These are phyloP conservation scores for Ogataea nitratoaversa DNA, from an alignment of 805 yeast species.

Conservation along the genomic window DNA sequence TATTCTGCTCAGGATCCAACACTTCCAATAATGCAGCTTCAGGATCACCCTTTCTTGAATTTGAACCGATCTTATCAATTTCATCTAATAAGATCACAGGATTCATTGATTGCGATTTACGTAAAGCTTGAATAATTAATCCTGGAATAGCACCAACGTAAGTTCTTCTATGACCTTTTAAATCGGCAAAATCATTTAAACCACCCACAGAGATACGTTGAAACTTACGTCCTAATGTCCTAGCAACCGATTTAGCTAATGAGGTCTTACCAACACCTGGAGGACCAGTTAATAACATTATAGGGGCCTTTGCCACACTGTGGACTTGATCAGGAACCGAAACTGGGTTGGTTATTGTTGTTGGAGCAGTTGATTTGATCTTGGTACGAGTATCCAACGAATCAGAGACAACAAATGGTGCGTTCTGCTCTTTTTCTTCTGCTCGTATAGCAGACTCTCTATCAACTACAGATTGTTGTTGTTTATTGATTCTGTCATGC, in stretches of 20 bases:
- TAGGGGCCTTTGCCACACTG: constrained; percentile 49
- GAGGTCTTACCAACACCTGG: constrained; percentile 95
- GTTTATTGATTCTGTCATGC: constrained; percentile 26
- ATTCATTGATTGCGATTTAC: constrained; percentile 73
- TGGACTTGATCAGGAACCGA: not conserved
- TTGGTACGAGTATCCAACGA: not conserved
- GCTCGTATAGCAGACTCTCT: constrained; percentile 1
- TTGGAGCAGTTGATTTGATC: not conserved
- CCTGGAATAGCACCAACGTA: constrained; percentile 95
- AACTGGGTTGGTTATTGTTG: not conserved
- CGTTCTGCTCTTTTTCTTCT: not conserved
- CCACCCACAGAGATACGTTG: constrained; percentile 86
- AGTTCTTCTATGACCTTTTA: constrained; percentile 86
- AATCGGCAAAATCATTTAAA: constrained; percentile 81
- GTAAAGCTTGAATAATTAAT: constrained; percentile 65
- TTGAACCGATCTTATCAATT: constrained; percentile 56
- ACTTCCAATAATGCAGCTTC: constrained; percentile 86
- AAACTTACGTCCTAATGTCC: constrained; percentile 65
- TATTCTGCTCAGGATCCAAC: constrained; percentile 85
- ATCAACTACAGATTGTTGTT: not conserved
- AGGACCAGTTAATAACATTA: constrained; percentile 79
- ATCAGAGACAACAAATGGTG: constrained; percentile 4
- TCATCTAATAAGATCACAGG: constrained; percentile 84
- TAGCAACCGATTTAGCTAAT: constrained; percentile 76
- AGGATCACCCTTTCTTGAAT: constrained; percentile 62